Base-by-base conservation (phyloP, 805 yeast genomes). In the Metschnikowia picachoensis region DNA sequence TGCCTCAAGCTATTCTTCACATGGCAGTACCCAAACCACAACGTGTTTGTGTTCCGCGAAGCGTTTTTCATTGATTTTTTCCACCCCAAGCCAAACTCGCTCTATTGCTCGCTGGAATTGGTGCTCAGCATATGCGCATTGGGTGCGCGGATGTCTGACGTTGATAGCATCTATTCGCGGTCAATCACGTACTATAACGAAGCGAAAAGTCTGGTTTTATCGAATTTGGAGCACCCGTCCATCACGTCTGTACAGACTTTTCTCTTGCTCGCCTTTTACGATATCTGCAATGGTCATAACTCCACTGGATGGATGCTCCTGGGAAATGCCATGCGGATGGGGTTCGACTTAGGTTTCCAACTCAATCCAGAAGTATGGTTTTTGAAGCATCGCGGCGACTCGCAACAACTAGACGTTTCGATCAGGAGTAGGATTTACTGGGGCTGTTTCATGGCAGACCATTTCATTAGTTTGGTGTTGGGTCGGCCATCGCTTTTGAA, bases 381-480 rank as follows among this genome's bases (percentile, higher is more conserved):
- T 51, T 57, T 72, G 41, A 71, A 70, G 49, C 65, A 67, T 14
- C 39, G 47, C 8, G 69, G 65, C 34, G 64, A 65, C 33, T 59
- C 76, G 39, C 66, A 73, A n/a, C 70, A 73, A 30, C 70, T 80
- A 41, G 83, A 80, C 52, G 67, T 76, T 14, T 79, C 75, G 35
- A 79, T 82, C 44, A 68, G 85, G 47, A 73, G 80, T 41, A 65
- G 87, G 47, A 77, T 82, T 10, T 79, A 78, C 58, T 82, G 87
- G 87, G 87, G 87, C 3, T 74, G 82, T 41, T 82, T 76, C 59
- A 65, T 81, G 46, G 83, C 82, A 2, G 87, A 82, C 59, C 85
- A 80, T 57, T 77, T 81, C 53, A 78, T 81, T 31, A 76, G 83
- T 56, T 62, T 81, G 32, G 65, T 80, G 41, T 61, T 80, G 39